A percentile compares a stretch with the other conserved stretches of the same genome.
Conservation (phyloP, 345 rosid species). For the Rhodamnia argentea region DNA sequence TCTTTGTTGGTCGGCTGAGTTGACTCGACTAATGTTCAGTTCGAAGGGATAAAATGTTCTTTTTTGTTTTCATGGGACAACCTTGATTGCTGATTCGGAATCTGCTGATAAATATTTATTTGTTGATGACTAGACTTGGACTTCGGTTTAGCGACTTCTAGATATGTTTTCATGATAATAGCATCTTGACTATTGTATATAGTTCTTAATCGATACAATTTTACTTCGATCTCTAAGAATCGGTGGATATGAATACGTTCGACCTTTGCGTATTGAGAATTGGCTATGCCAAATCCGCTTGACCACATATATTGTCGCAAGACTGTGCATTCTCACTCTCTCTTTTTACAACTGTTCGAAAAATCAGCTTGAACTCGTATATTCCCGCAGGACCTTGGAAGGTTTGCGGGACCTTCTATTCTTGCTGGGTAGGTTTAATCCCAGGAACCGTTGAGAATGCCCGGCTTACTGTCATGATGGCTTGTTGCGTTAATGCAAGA, state of each 20-base stretch:
- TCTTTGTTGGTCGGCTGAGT: background rate
- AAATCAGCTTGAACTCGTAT: background rate
- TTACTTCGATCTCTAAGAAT: background rate
- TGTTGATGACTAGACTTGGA: background rate
- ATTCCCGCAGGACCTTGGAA: background rate
- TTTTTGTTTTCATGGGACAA: background rate
- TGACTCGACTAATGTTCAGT: background rate
- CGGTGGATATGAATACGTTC: background rate
- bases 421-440: background rate
- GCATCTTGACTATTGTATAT: background rate
- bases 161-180: background rate
- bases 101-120: background rate
- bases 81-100: background rate
- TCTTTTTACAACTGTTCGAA: background rate
- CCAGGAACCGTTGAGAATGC: background rate
- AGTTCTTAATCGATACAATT: background rate
- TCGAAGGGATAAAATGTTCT: background rate
- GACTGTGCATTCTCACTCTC: background rate
- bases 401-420: background rate
- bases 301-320: background rate
- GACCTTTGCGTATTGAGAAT: background rate
- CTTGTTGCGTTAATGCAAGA: background rate
- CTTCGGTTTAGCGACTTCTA: background rate
- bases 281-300: background rate
- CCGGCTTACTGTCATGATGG: background rate